Percentiles rank a stretch among this genome's conserved stretches.
These are phyloP conservation scores for Diaporthe caulivora DNA, from an alignment of 2,329 filamentous ascomycete species.

Conservation along the genomic window DNA sequence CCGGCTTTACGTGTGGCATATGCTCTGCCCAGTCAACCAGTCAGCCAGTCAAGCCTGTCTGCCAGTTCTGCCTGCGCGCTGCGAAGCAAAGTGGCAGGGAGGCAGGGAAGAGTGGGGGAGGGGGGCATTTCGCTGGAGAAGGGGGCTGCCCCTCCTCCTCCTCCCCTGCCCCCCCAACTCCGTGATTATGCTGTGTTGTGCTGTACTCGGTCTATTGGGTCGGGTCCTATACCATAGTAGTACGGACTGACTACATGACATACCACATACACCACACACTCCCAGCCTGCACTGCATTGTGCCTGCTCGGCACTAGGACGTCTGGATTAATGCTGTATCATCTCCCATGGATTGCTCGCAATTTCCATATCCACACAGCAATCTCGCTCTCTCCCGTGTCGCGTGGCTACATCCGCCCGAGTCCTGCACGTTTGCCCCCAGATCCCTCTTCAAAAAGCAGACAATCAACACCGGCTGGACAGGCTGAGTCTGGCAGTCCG, in stretches of 20 bases:
- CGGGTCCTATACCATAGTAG: neutral
- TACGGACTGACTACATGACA: neutral
- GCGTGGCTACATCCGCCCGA: conserved; percentile 13
- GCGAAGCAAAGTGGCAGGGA: neutral
- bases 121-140: neutral
- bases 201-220: neutral
- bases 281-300: conserved; percentile 10
- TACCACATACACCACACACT: no score
- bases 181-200: conserved; percentile 9
- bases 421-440: neutral
- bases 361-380: conserved; percentile 39
- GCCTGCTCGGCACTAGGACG: conserved; percentile 20
- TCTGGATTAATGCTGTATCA: conserved; percentile 32
- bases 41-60: no score
- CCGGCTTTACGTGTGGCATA: conserved; percentile 11
- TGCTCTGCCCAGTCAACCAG: no score
- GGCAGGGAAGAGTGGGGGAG: neutral
- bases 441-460: conserved; percentile 23
- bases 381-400: conserved; percentile 40
- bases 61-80: neutral
- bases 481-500: neutral
- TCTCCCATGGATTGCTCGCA: conserved; percentile 37
- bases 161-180: neutral
- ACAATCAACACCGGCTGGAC: conserved; percentile 17
- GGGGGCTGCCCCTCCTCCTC: neutral